Conservation (phyloP, 2,329 filamentous ascomycete genomes). For the Clarireedia sp. region DNA sequence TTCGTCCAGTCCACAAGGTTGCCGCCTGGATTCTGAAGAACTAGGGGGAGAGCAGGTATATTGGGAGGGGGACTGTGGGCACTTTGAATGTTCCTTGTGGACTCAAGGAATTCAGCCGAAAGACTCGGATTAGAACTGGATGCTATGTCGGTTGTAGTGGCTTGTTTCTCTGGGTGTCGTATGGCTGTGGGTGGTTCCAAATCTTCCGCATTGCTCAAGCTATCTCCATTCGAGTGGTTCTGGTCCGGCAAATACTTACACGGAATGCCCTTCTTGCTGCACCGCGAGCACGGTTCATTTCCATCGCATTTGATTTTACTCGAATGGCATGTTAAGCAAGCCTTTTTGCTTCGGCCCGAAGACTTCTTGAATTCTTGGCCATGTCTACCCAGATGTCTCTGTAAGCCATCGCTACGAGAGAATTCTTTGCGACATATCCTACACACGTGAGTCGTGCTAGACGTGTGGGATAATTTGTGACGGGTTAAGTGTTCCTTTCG, state of each 20-base stretch:
- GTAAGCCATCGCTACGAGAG: constrained; percentile 25
- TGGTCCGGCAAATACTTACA: constrained; percentile 30
- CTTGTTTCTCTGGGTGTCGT: too few species aligned
- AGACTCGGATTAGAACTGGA: too few species aligned
- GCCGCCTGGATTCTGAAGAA: too few species aligned
- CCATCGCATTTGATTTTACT: constrained; percentile 40
- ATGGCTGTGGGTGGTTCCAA: too few species aligned
- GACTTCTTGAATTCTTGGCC: constrained; percentile 20
- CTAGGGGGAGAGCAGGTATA: too few species aligned
- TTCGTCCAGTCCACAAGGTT: too few species aligned
- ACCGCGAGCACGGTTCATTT: constrained; percentile 33
- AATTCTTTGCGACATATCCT: constrained; percentile 21
- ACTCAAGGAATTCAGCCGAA: too few species aligned
- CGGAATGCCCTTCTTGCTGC: constrained; percentile 32
- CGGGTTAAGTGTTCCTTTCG: constrained; percentile 25
- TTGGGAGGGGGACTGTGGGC: too few species aligned
- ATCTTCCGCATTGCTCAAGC: background rate
- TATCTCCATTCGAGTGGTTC: background rate
- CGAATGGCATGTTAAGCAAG: constrained; percentile 38
- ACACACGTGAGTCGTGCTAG: constrained; percentile 12
- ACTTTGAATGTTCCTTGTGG: too few species aligned
- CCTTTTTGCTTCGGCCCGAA: constrained; percentile 30
- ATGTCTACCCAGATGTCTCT: constrained; percentile 23
- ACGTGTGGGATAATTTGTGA: constrained; percentile 20
- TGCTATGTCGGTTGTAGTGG: too few species aligned